These are phyloP conservation scores for Penicillium sp. DNA, from an alignment of 2,329 filamentous ascomycete species.

Conservation along the genomic window DNA sequence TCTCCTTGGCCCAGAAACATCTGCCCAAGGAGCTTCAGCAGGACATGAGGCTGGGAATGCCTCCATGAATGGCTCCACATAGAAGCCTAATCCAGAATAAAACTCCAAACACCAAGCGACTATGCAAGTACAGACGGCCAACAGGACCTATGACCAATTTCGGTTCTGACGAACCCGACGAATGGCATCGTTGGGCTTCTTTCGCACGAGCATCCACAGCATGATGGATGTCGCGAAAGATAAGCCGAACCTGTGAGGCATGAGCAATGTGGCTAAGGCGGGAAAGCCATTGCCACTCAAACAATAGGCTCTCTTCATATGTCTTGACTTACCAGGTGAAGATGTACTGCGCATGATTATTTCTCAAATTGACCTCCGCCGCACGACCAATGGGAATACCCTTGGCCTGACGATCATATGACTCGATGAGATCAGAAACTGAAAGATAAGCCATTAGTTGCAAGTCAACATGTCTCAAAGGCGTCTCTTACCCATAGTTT, in stretches of 20 bases:
- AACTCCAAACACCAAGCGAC: slow-evolving; percentile 38
- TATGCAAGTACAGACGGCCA: slow-evolving; percentile 9
- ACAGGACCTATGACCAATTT: slow-evolving; percentile 54
- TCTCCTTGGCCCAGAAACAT: slow-evolving; percentile 77
- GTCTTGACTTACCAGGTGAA: slow-evolving; percentile 76
- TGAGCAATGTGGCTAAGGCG: slow-evolving; percentile 18
- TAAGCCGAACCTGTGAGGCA: slow-evolving; percentile 67
- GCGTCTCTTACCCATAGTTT: slow-evolving; percentile 69
- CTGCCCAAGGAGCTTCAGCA: slow-evolving; percentile 77
- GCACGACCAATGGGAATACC: slow-evolving; percentile 85
- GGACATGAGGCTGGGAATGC: slow-evolving; percentile 55
- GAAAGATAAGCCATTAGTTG: slow-evolving; percentile 12
- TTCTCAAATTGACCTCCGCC: slow-evolving; percentile 85
- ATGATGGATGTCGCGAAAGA: slow-evolving; percentile 83
- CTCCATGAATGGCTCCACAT: slow-evolving; percentile 27
- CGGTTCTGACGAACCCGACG: slow-evolving; percentile 70
- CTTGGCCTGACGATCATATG: slow-evolving; percentile 67
- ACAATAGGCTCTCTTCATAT: neutral
- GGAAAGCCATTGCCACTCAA: neutral
- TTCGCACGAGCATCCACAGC: slow-evolving; percentile 92
- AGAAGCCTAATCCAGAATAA: slow-evolving; percentile 13
- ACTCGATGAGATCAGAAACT: slow-evolving; percentile 73
- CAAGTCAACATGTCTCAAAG: neutral
- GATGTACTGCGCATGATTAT: slow-evolving; percentile 97
- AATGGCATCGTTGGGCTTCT: slow-evolving; percentile 66